Base-by-base conservation (phyloP, 495 filamentous ascomycete genomes). In the Aspergillus funiculosus region DNA sequence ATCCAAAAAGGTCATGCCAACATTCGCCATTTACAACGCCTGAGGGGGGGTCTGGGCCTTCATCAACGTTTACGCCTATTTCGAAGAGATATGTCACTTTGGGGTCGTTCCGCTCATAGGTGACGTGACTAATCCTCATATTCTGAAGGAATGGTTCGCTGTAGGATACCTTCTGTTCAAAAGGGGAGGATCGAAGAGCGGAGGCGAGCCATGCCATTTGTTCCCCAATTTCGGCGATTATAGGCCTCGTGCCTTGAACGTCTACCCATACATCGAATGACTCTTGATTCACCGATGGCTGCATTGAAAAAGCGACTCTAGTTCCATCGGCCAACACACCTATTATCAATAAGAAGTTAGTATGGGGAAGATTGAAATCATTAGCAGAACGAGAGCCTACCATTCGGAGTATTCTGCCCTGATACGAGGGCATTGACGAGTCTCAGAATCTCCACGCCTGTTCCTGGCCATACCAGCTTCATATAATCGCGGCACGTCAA, bases 1-100 rank as follows among this genome's bases (percentile, higher is more conserved):
- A 63, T 21, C 46, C 15, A 46, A 68, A 64, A 19, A 71, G 30
- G 4, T 42, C 27, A 13, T 61, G 59, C 65, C 67, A 71, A 46
- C 67, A 71, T 18, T 61, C 41, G 0, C 67, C 67, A 35, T 17
- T 21, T n/a, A n/a, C n/a, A n/a, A n/a, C n/a, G n/a, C n/a, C n/a
- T n/a, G n/a, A n/a, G n/a, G n/a, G n/a, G n/a, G n/a, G n/a, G n/a
- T n/a, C n/a, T n/a, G n/a, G n/a, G n/a, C n/a, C n/a, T n/a, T n/a
- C n/a, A n/a, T n/a, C n/a, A n/a, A n/a, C n/a, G n/a, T n/a, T n/a
- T n/a, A n/a, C n/a, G n/a, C n/a, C n/a, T n/a, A n/a, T n/a, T n/a
- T n/a, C n/a, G n/a, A n/a, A n/a, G n/a, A n/a, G n/a, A n/a, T 30
- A 39, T 0, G 6, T 30, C 15, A 15, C 43, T 11, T 19, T 17